Percentiles rank a stretch among this genome's conserved stretches.
Evolutionary conservation across 1,284 basidiomycete species (phyloP).

Genomic region (Inonotus hispidus): DNA sequence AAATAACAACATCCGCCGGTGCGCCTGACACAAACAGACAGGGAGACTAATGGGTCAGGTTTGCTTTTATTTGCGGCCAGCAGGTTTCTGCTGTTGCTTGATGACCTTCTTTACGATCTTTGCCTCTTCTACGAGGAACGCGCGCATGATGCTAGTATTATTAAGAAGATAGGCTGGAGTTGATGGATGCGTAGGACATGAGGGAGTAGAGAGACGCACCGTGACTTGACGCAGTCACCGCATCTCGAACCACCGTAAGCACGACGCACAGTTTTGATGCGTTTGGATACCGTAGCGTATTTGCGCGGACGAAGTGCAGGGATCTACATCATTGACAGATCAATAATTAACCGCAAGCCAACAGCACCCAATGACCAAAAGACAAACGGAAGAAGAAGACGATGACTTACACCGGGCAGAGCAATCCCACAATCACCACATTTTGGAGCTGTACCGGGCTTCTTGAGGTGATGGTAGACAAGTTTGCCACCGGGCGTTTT

Average conservation of each 20-base stretch:
- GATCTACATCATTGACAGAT: slow-evolving; percentile 44
- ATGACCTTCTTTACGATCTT: slow-evolving; percentile 99
- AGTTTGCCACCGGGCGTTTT: slow-evolving; percentile 96
- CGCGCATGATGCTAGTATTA: slow-evolving; percentile 83
- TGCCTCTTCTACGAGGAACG: slow-evolving; percentile 99
- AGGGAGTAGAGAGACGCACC: slow-evolving; percentile 53
- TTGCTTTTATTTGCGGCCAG: slow-evolving; percentile 21
- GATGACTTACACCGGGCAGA: slow-evolving; percentile 87
- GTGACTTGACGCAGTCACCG: slow-evolving; percentile 86
- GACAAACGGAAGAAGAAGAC: no score
- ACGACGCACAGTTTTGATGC: slow-evolving; percentile 89
- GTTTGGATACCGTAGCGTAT: slow-evolving; percentile 92
- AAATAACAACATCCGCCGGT: neutral
- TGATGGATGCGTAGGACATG: neutral
- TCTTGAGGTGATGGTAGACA: slow-evolving; percentile 88
- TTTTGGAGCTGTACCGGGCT: slow-evolving; percentile 84
- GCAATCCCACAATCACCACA: slow-evolving; percentile 95
- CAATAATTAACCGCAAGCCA: slow-evolving; percentile 3
- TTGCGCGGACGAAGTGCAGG: slow-evolving; percentile 89
- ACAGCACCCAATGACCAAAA: neutral
- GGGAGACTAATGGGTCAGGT: neutral
- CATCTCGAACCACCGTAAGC: slow-evolving; percentile 96
- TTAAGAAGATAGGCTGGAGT: neutral
- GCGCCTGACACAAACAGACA: neutral
- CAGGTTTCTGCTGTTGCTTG: slow-evolving; percentile 72